Conservation (phyloP, 2,329 filamentous ascomycete genomes). For the Colletotrichum ledebouriae region DNA sequence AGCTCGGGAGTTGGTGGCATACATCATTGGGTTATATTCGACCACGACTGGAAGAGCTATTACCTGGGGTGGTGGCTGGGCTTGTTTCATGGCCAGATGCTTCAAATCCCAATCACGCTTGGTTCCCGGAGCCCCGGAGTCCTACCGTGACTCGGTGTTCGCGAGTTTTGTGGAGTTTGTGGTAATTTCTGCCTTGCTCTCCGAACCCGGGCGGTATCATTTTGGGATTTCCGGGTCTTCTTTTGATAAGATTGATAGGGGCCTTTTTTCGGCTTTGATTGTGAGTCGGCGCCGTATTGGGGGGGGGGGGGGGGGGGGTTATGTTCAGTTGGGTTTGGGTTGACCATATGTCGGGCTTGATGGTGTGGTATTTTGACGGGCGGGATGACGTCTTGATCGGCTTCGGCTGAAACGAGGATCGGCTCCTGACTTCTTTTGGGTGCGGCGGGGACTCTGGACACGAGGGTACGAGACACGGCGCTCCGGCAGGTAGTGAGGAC, state of each 20-base stretch:
- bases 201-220: neutral
- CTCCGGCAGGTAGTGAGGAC: neutral
- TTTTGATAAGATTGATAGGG: neutral
- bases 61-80: neutral
- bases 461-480: neutral
- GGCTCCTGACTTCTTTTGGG: neutral
- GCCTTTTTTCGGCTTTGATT: neutral
- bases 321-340: neutral
- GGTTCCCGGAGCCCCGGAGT: conserved; percentile 2
- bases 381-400: conserved; percentile 18
- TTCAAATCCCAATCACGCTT: neutral
- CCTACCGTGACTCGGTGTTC: conserved; percentile 14
- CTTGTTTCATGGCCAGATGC: neutral
- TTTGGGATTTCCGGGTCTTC: neutral
- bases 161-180: neutral
- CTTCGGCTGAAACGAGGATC: conserved; percentile 17
- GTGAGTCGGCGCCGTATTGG: neutral
- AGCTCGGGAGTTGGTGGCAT: neutral
- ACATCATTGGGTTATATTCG: conserved; percentile 4
- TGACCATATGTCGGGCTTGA: neutral
- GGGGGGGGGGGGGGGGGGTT: too few species aligned
- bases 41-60: neutral
- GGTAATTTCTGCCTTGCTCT: neutral
- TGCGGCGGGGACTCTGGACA: neutral
- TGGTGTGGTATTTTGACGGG: conserved; percentile 6